Evolutionary conservation across 2,329 filamentous ascomycete genomes (phyloP), one percentile per base, ranked within the genome.

Genomic region (Nemania abortiva): DNA sequence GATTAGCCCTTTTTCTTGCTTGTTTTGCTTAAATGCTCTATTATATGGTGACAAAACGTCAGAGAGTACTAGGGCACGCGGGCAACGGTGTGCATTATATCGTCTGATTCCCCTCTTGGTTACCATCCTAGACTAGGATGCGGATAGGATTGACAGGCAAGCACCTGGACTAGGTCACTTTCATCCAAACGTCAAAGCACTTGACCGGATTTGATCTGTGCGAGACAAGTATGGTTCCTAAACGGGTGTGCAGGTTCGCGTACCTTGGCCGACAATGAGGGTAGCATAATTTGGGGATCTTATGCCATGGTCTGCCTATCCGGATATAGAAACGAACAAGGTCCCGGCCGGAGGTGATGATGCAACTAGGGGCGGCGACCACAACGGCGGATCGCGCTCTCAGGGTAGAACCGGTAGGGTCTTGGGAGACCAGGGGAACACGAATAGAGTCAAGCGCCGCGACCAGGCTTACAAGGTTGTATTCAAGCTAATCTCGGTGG

Each of bases 211-310:
- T 83, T 80, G 79, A 80, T 81, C 81, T 83, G 81, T 81, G 79
- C 81, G 80, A 84, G 82, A 85, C 82, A 72, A 77, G 79, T 82
- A 80, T 80, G 78, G 84, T 84, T 83, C 82, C 82, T 81, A 80
- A 82, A 78, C 77, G 77, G 74, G 74, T 80, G 80, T 79, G 80
- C 80, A 80, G 80, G 79, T 78, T 78, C 74, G 77, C 78, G 80
- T 78, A 81, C 80, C 80, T 82, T 82, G 82, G 77, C 81, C 79
- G 81, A 81, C 80, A 79, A 81, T 82, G 82, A 84, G 82, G 81
- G 83, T 82, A 83, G 84, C 82, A 87, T 86, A 87, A 87, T 85
- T 86, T 85, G 85, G 81, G 80, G 82, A 86, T 86, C 84, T 87
- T 87, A 87, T 87, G 85, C 84, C 83, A 84, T 84, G 81, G 81